A percentile compares a stretch with the other conserved stretches of the same genome.
Evolutionary conservation across 2,329 filamentous ascomycete species (phyloP).

Genomic region (Akanthomyces uredinophilus): DNA sequence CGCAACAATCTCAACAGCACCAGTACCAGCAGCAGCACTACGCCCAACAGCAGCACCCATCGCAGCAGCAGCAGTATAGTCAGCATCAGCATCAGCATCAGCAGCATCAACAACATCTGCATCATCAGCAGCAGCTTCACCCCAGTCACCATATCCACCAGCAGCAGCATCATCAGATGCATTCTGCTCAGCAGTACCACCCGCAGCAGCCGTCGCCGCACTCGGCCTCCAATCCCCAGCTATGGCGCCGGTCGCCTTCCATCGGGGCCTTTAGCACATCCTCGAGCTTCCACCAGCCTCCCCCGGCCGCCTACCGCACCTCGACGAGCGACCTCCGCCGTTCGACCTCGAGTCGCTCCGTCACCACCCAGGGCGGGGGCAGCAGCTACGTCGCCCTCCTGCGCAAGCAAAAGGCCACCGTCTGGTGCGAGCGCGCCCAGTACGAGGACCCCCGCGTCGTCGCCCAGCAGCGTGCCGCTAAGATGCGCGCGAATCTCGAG

Average conservation of each 20-base stretch:
- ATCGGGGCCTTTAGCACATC: conserved; percentile 65
- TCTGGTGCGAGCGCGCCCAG: conserved; percentile 95
- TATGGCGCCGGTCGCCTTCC: conserved; percentile 56
- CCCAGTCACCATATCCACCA: not conserved
- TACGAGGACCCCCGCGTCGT: conserved; percentile 80
- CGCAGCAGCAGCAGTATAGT: not conserved
- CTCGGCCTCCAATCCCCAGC: conserved; percentile 25
- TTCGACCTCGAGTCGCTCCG: conserved; percentile 76
- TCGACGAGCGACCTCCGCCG: conserved; percentile 59
- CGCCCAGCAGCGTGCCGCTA: conserved; percentile 80
- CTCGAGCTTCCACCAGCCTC: conserved; percentile 60
- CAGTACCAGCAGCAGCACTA: not conserved
- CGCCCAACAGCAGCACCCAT: not conserved
- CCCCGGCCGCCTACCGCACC: conserved; percentile 52
- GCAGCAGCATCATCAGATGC: conserved; percentile 10
- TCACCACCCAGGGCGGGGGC: conserved; percentile 34
- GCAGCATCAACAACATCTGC: conserved; percentile 19
- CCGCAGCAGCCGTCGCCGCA: conserved; percentile 31
- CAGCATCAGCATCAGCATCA: not conserved
- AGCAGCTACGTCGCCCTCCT: conserved; percentile 93
- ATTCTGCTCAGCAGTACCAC: conserved; percentile 21
- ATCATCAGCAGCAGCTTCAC: conserved; percentile 11
- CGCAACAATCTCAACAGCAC: conserved; percentile 1
- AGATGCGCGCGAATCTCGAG: conserved; percentile 79
- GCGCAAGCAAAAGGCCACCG: conserved; percentile 93